Conservation (phyloP, 441 rosid genomes). For the Bruguiera hainesii region DNA sequence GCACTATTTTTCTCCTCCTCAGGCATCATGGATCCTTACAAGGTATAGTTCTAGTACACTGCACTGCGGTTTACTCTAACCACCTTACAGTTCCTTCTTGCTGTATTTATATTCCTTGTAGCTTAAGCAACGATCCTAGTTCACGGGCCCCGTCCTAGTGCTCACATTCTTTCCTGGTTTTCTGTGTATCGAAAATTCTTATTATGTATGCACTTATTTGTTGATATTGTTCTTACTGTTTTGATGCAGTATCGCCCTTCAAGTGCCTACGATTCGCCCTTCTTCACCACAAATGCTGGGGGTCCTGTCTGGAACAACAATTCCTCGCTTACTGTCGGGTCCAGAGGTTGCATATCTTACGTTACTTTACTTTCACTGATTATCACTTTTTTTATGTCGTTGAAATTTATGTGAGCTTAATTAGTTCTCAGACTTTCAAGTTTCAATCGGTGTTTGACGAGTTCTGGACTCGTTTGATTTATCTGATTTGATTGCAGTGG, state of each 20-base stretch:
- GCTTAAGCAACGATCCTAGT: neutral
- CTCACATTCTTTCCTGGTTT: no score
- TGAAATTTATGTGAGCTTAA: neutral
- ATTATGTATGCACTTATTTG: neutral
- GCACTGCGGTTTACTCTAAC: neutral
- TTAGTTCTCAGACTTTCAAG: no score
- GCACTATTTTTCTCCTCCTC: neutral
- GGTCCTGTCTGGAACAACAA: slow-evolving; percentile 85
- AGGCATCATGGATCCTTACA: slow-evolving; percentile 69
- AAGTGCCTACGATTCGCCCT: slow-evolving; percentile 62
- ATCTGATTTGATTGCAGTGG: no score
- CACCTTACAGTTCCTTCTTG: neutral
- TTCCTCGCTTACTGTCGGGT: slow-evolving; percentile 78
- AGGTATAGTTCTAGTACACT: slow-evolving; percentile 33
- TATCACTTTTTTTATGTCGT: neutral
- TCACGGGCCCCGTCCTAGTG: no score
- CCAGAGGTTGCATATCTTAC: slow-evolving; percentile 45
- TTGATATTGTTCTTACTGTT: neutral
- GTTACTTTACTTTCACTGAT: neutral
- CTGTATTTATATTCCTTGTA: neutral
- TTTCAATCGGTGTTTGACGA: no score
- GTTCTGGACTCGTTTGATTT: no score
- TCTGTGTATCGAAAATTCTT: no score
- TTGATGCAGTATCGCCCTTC: slow-evolving; percentile 70
- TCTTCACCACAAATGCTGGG: slow-evolving; percentile 86